A percentile compares a stretch with the other conserved stretches of the same genome.
These are phyloP conservation scores for Trichoderma cornu-damae DNA, from an alignment of 2,329 filamentous ascomycete species.

Conservation along the genomic window DNA sequence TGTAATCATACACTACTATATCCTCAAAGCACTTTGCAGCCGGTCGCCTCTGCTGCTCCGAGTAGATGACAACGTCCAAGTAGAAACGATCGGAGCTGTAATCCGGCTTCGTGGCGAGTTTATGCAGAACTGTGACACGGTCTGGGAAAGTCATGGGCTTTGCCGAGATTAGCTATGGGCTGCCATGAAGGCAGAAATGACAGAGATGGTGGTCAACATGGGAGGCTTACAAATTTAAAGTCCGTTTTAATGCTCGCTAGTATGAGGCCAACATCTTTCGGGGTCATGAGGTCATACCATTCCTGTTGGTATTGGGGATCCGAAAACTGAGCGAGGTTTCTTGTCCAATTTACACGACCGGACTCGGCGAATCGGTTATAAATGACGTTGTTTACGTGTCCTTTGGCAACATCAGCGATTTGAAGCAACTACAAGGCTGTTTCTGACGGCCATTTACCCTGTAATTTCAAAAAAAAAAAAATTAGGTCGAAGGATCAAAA, in stretches of 20 bases:
- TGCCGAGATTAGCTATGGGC: neutral
- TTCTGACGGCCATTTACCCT: neutral
- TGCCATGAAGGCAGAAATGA: neutral
- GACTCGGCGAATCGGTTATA: conserved; percentile 83
- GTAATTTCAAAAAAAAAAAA: neutral
- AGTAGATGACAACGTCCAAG: conserved; percentile 62
- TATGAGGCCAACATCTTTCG: conserved; percentile 65
- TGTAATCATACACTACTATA: conserved; percentile 31
- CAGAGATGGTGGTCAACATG: neutral
- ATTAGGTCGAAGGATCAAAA: neutral
- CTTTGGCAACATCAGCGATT: conserved; percentile 20
- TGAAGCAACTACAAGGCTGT: neutral
- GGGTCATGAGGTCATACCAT: conserved; percentile 67
- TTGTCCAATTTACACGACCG: conserved; percentile 71
- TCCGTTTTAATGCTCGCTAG: conserved; percentile 74
- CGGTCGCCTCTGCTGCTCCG: conserved; percentile 65
- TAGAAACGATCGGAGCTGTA: conserved; percentile 46
- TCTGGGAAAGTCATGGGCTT: conserved; percentile 83
- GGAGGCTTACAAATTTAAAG: conserved; percentile 72
- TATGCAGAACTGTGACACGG: conserved; percentile 77
- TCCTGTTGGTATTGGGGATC: conserved; percentile 55
- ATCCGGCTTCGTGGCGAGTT: conserved; percentile 53
- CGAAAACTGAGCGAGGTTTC: conserved; percentile 57
- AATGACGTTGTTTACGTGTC: conserved; percentile 79
- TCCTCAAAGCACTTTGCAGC: conserved; percentile 68